A percentile compares a stretch with the other conserved stretches of the same genome.
Conservation (phyloP, 1,284 basidiomycete genomes). For the Sporisorium scitamineum region DNA sequence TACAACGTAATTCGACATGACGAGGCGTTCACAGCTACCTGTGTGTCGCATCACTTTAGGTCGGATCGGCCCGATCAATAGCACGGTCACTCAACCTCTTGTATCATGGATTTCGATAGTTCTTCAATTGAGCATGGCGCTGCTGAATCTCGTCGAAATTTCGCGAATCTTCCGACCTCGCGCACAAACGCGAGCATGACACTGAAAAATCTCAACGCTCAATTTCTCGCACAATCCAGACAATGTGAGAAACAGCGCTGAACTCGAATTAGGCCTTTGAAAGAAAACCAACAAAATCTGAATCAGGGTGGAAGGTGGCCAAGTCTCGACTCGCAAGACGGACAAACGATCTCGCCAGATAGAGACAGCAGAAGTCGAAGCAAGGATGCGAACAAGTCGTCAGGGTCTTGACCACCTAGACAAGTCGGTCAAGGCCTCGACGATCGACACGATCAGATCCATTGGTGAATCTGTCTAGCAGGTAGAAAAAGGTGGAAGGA, state of each 20-base stretch:
- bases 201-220: too few species aligned
- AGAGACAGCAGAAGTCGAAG: conserved; percentile 1
- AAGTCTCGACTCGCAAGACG: too few species aligned
- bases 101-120: too few species aligned
- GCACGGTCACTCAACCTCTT: not conserved
- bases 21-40: too few species aligned
- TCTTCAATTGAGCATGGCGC: too few species aligned
- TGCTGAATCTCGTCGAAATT: too few species aligned
- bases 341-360: not conserved
- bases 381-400: not conserved
- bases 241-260: conserved; percentile 2
- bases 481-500: not conserved
- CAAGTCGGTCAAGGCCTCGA: conserved; percentile 23
- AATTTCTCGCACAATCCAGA: not conserved
- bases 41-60: too few species aligned
- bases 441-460: conserved; percentile 13
- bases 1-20: too few species aligned
- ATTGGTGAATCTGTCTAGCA: conserved; percentile 1
- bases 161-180: too few species aligned
- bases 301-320: not conserved
- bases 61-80: too few species aligned
- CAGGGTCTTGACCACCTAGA: conserved; percentile 17
- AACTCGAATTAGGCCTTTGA: conserved; percentile 4
- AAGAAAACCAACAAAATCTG: not conserved
- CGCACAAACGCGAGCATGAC: not conserved